Base-by-base conservation (phyloP, 371 early-diverging fungal species). In the Sporodiniella umbellata region DNA sequence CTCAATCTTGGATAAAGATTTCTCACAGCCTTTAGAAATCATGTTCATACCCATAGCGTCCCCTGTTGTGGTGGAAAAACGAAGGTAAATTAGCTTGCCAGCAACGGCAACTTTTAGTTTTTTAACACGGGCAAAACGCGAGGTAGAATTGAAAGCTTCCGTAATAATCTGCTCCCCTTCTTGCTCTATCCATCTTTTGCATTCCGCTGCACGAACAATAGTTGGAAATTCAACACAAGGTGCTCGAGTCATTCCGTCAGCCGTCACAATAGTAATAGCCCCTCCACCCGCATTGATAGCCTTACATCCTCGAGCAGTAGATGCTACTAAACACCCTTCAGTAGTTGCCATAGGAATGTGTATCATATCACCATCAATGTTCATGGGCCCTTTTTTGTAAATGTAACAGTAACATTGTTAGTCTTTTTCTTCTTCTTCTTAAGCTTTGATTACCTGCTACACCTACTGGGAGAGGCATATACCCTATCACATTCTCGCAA, bases 21-120 rank as follows among this genome's bases (percentile, higher is more conserved):
- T 81, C 69, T 94, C 93, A 57, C 89, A 88, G 17, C 96, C 96
- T 68, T 97, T 97, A 28, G 95, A 94, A 42, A 96, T 95, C 98
- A 97, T 97, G 72, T 97, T 97, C 98, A 97, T 97, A 17, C 98
- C 98, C 98, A 97, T 97, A 2, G 98, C 98, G 64, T 97, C 98
- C 33, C 98, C 98, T 0, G 98, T 96, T 1, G 86, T 80, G 0
- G 96, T 94, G 4, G 85, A 67, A 71, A 96, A 96, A 15, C 96
- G 86, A 45, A 94, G 81, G 48, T 75, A 96, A 4, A 89, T 72
- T 39, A 92, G 60, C 24, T 84, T 75, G 19, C 96, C 96, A 7
- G 93, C 93, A n/a, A 95, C 44, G 4, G 89, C 84, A 12, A 89
- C 77, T 78, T 95, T 95, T 48, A 95, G 71, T 48, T 73, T 73